A percentile compares a stretch with the other conserved stretches of the same genome.
Conservation (phyloP, 1,139 yeast genomes). For the Geotrichum siamense region DNA sequence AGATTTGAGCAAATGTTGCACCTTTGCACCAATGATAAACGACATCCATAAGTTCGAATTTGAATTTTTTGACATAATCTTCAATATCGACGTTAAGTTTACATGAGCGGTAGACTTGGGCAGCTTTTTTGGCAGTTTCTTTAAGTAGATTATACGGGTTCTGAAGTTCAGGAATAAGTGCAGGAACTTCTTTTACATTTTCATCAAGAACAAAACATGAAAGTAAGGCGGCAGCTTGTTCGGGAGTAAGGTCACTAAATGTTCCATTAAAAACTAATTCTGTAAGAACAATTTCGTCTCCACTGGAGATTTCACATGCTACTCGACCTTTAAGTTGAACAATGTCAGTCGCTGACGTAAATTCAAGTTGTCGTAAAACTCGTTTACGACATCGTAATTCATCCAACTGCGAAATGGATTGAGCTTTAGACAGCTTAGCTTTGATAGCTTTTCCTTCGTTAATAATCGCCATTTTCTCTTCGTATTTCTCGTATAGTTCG, state of each 20-base stretch:
- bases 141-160: conserved; percentile 84
- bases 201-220: conserved; percentile 98
- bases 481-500: conserved; percentile 53
- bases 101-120: conserved; percentile 81
- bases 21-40: conserved; percentile 97
- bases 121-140: conserved; percentile 85
- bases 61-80: conserved; percentile 84
- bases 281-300: conserved; percentile 70
- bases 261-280: conserved; percentile 94
- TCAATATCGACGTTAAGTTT: conserved; percentile 84
- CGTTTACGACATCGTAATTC: conserved; percentile 89
- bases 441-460: conserved; percentile 52
- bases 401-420: conserved; percentile 67
- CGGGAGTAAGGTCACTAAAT: conserved; percentile 78
- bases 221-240: conserved; percentile 84
- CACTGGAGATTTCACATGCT: conserved; percentile 81
- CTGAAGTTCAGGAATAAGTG: conserved; percentile 77
- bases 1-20: conserved; percentile 90
- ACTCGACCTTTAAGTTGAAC: conserved; percentile 59
- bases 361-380: conserved; percentile 75
- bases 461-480: conserved; percentile 55
- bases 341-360: conserved; percentile 71
- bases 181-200: conserved; percentile 81
- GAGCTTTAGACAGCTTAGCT: conserved; percentile 22
- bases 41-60: conserved; percentile 93